These are phyloP conservation scores for Nakaseomyces kungkrabaensis DNA, from an alignment of 1,139 yeast genomes.

Conservation along the genomic window DNA sequence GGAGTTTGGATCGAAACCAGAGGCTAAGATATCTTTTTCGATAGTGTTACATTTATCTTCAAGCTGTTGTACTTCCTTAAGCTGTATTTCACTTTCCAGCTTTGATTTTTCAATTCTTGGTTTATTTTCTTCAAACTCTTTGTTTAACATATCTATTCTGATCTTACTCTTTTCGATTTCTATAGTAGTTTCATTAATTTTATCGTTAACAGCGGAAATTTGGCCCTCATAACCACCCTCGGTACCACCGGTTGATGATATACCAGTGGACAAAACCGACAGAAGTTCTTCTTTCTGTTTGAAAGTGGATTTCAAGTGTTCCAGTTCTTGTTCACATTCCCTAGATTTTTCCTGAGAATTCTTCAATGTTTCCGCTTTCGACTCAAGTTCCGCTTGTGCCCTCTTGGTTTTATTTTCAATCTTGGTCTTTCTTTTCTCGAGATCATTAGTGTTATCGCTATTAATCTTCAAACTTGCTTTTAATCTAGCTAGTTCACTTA, in stretches of 20 bases:
- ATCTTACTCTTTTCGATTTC: constrained; percentile 51
- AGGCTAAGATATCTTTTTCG: constrained; percentile 37
- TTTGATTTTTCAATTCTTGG: constrained; percentile 48
- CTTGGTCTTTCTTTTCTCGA: constrained; percentile 24
- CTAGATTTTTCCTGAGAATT: constrained; percentile 35
- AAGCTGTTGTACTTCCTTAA: constrained; percentile 38
- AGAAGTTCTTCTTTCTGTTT: constrained; percentile 61
- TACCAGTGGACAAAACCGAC: constrained; percentile 81
- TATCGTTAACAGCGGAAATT: constrained; percentile 53
- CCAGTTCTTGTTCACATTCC: constrained; percentile 38
- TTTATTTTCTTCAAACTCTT: constrained; percentile 44
- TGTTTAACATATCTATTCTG: constrained; percentile 47
- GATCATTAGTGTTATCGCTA: constrained; percentile 45
- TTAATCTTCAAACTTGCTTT: constrained; percentile 54
- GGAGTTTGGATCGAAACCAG: constrained; percentile 52
- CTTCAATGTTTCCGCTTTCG: constrained; percentile 23
- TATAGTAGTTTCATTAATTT: constrained; percentile 46
- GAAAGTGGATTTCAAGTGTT: constrained; percentile 37
- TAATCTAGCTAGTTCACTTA: constrained; percentile 61
- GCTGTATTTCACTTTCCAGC: constrained; percentile 39
- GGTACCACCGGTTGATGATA: constrained; percentile 69
- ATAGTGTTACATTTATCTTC: constrained; percentile 34
- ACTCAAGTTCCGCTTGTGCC: constrained; percentile 19
- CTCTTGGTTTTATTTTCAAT: constrained; percentile 15
- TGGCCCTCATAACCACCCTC: constrained; percentile 78